Evolutionary conservation across 768 basidiomycete species (phyloP), one percentile per base, ranked within the genome.

Genomic region (Pleurotus eryngii): DNA sequence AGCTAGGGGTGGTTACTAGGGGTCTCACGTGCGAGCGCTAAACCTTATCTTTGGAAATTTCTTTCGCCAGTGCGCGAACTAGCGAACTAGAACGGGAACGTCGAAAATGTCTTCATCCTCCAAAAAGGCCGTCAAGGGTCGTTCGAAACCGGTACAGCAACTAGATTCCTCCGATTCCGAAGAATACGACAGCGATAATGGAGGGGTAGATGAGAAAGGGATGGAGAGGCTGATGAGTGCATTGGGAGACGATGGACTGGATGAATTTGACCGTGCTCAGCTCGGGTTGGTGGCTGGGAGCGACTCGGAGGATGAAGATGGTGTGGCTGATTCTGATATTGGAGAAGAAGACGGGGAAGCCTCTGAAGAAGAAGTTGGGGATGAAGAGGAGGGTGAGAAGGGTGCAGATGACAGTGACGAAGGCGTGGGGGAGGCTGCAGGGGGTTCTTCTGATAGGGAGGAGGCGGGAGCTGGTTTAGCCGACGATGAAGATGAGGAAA

Each of bases 241-340:
- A 8, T 67, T 86, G 24, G 86, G 85, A 11, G 86, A 87, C 18
- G 83, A 88, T 59, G 84, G 81, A 1, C 66, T 88, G 57, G 81
- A 87, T 63, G 86, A 89, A 20, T 81, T 83, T 64, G 87, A 83
- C 49, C 74, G 76, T 56, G 81, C 79, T 26, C 79, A 86, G 64
- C 70, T 89, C 45, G 72, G 70, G 47, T 67, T 71, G 43, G 66
- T 81, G 22, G 61, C 77, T 5, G 77, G 69, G 18, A 73, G 65
- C 11, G 37, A 71, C 15, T 51, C 11, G 15, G 46, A 37, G 5
- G 61, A 55, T 11, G 46, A 60, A 1, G 67, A 67, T 14, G 60
- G 62, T 1, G 61, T 56, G 7, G 46, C 49, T 37, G 56, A 39
- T 26, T 49, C 49, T 5, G 59, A 60, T 2, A 59, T 48, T 30